Conservation (phyloP, 306 rosid genomes). For the Prunus mume region DNA sequence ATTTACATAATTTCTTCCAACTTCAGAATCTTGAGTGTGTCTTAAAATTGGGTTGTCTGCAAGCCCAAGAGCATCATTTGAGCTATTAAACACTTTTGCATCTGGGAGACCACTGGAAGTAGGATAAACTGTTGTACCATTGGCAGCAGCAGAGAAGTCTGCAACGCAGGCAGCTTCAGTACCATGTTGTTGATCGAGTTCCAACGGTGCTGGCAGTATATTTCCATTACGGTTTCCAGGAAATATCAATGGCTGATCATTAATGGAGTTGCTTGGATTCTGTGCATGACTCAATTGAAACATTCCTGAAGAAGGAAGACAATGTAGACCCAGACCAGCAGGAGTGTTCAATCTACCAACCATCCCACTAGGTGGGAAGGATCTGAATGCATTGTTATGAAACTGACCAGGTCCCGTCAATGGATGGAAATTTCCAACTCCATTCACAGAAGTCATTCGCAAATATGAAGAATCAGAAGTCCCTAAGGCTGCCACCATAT, state of each 20-base stretch:
- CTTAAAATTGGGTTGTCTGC: constrained; percentile 41
- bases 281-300: constrained; percentile 59
- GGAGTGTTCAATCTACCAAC: constrained; percentile 75
- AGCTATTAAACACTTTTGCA: constrained; percentile 34
- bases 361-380: constrained; percentile 66
- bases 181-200: constrained; percentile 52
- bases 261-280: constrained; percentile 36
- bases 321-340: constrained; percentile 50
- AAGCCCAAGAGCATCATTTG: constrained; percentile 34
- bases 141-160: constrained; percentile 38
- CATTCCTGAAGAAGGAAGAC: constrained; percentile 64
- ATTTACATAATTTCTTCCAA: constrained; percentile 44
- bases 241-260: constrained; percentile 45
- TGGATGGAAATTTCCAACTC: constrained; percentile 51
- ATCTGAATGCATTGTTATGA: constrained; percentile 49
- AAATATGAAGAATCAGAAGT: constrained; percentile 72
- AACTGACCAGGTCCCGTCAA: constrained; percentile 59
- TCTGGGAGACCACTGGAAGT: constrained; percentile 46
- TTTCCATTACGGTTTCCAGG: constrained; percentile 49
- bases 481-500: constrained; percentile 80
- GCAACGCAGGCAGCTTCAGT: constrained; percentile 33
- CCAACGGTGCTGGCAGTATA: constrained; percentile 52
- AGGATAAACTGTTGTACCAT: constrained; percentile 44
- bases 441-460: constrained; percentile 56
- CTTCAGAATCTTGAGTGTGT: constrained; percentile 40